phyloP scores from a whole-genome alignment of 2,329 filamentous ascomycete species.

The Cytospora schulzeri region DNA sequence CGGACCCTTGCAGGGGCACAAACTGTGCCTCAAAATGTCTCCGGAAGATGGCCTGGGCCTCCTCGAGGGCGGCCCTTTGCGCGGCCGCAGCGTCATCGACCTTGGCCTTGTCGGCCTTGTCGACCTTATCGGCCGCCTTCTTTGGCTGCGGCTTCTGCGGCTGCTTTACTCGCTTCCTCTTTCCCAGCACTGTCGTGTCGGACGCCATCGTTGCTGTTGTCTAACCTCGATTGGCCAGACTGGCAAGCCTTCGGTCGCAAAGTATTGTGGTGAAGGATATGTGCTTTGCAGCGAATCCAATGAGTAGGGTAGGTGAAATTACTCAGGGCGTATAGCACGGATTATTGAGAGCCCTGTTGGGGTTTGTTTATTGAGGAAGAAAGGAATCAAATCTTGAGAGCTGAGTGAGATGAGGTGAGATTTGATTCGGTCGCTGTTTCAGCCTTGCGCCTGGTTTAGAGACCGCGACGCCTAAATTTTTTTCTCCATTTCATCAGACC shows the following conservation, averaged over 20 bases:
- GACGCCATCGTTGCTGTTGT: slow-evolving; percentile 14
- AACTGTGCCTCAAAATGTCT: slow-evolving; percentile 89
- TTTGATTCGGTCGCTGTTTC: neutral
- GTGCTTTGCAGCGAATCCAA: too few species aligned
- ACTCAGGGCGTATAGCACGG: too few species aligned
- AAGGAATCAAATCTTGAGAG: too few species aligned
- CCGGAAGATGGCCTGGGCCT: slow-evolving; percentile 75
- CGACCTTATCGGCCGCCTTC: slow-evolving; percentile 8
- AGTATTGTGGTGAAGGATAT: too few species aligned
- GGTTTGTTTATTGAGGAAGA: neutral
- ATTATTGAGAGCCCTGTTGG: neutral
- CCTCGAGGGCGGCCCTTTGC: slow-evolving; percentile 40
- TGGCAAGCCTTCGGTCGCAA: too few species aligned
- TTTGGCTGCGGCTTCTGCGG: slow-evolving; percentile 5
- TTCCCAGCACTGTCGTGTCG: slow-evolving; percentile 19
- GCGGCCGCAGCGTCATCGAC: slow-evolving; percentile 12
- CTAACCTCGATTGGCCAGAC: neutral
- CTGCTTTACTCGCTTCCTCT: slow-evolving; percentile 24
- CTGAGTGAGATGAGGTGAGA: neutral
- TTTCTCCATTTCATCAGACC: neutral
- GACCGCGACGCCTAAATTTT: neutral
- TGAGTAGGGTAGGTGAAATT: too few species aligned
- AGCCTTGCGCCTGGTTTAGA: neutral
- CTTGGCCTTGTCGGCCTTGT: slow-evolving; percentile 18
- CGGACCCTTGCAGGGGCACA: slow-evolving; percentile 61